Evolutionary conservation across 805 yeast species (phyloP), one percentile per base, ranked within the genome.

Genomic region (Wickerhamiella parazyma): DNA sequence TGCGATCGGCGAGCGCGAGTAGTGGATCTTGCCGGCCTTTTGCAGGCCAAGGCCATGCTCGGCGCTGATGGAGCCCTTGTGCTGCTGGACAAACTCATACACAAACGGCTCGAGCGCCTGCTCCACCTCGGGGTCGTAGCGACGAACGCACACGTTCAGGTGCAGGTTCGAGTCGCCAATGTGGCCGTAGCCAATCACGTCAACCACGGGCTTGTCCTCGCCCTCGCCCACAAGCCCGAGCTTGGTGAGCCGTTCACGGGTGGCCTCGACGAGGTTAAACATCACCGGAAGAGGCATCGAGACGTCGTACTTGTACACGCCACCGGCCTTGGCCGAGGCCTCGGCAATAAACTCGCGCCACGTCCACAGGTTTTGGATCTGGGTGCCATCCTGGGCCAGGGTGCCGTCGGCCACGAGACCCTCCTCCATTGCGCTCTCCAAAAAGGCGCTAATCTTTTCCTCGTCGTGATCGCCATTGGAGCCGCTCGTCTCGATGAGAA

Each of bases 1-100:
- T 60, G 85, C 87, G 42, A 67, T 65, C 10, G 71, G 76, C 50
- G 75, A 73, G 69, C 87, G 91, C 42, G 94, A 73, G 66, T 89
- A 91, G 8, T 79, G 79, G 52, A 89, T 72, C 60, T 82, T 91
- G 57, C 83, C 81, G 54, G 80, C 85, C 79, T 91, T 91, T 57
- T 89, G 96, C 73, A 91, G 84, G 0, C 98, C 98, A 46, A 91
- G 70, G 12, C 98, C 98, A 61, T 91, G 98, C 63, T 91, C 98
- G 21, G 98, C 98, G 47, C 94, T 80, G 43, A 91, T 80, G 1
- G 97, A 87, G 18, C 98, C 98, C 26, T 77, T 36, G 45, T 55
- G 56, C 47, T 54, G 50, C 22, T 53, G 49, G 44, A 91, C 81
- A 80, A 87, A 87, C 66, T 91, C 94, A 59, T 86, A 91, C 24